Base-by-base conservation (phyloP, 2,329 filamentous ascomycete species). In the Pezicula rhizophila region DNA sequence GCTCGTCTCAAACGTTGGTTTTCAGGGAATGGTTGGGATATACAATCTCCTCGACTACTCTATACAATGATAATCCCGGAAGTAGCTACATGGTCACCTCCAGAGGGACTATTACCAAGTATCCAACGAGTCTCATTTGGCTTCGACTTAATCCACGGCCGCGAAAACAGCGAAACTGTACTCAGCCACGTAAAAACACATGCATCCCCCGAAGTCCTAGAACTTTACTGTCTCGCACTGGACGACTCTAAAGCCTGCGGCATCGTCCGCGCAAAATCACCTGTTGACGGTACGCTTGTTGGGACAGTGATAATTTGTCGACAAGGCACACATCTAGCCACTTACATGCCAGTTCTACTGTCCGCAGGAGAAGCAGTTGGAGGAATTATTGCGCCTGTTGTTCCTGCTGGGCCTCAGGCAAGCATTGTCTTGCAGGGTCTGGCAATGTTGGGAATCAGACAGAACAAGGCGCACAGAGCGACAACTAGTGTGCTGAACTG, bases 1-100 rank as follows among this genome's bases (percentile, higher is more conserved):
- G 58, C 54, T 12, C 45, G 59, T 7, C 46, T 64, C 4, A 79
- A 77, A 55, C 81, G 87, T 40, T 97, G 91, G 91, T 96, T 96
- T 65, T 80, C 84, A n/a, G 88, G 85, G 55, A 78, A 90, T 42
- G 91, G 92, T 12, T 96, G 91, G 91, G 90, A 95, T 60, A 85
- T 78, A 2, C 75, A 79, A 0, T 70, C 82, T 4, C 81, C 80
- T 2, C 74, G 78, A 10, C 72, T 80, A 0, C 76, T 86, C 0
- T 84, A 79, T 66, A 84, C 77, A 53, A 78, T 85, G 67, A 72
- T 82, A 0, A 76, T 84, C 33, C 75, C 76, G 28, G 80, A 82
- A 52, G 62, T 86, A 20, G 64, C 72, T 17, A 72, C 72, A 1
- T 87, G 83, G 83, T 64, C 69, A 8, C 77, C 81, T 7, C 82